Percentiles rank a stretch among this genome's conserved stretches.
These are phyloP conservation scores for Aspergillus thermomutatus DNA, from an alignment of 2,329 filamentous ascomycete genomes.

Conservation along the genomic window DNA sequence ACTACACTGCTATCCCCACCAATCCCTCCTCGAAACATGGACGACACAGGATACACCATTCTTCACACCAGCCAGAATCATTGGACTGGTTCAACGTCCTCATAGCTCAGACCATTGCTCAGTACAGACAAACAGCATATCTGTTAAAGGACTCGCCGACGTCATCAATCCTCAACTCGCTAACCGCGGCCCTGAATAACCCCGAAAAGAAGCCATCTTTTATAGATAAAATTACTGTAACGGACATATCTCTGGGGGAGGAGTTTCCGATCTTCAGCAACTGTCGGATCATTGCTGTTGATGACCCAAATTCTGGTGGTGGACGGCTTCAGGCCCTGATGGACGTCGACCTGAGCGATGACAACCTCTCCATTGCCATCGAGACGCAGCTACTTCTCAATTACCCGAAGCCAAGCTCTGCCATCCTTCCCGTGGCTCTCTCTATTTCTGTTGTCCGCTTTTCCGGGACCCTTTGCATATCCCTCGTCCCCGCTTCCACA, in stretches of 20 bases:
- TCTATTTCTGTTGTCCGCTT: constrained; percentile 91
- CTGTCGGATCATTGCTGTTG: constrained; percentile 86
- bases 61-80: constrained; percentile 93
- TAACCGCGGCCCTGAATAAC: constrained; percentile 86
- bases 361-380: constrained; percentile 90
- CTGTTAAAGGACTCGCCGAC: constrained; percentile 65
- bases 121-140: constrained; percentile 88
- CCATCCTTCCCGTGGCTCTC: constrained; percentile 85
- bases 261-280: constrained; percentile 99
- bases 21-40: constrained; percentile 40
- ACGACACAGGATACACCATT: constrained; percentile 42
- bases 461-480: constrained; percentile 89
- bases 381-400: constrained; percentile 94
- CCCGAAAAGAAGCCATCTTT: constrained; percentile 82
- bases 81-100: constrained; percentile 99
- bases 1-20: constrained; percentile 67
- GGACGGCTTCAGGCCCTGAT: constrained; percentile 86
- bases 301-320: constrained; percentile 56
- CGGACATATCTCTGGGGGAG: constrained; percentile 88
- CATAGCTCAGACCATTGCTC: constrained; percentile 92
- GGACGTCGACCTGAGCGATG: constrained; percentile 88
- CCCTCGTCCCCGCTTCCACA: constrained; percentile 71
- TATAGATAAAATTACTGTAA: constrained; percentile 88
- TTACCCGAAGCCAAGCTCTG: constrained; percentile 85
- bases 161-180: constrained; percentile 69